phyloP scores from a whole-genome alignment of 2,329 filamentous ascomycete genomes.

The Herpomyces periplanetae region DNA sequence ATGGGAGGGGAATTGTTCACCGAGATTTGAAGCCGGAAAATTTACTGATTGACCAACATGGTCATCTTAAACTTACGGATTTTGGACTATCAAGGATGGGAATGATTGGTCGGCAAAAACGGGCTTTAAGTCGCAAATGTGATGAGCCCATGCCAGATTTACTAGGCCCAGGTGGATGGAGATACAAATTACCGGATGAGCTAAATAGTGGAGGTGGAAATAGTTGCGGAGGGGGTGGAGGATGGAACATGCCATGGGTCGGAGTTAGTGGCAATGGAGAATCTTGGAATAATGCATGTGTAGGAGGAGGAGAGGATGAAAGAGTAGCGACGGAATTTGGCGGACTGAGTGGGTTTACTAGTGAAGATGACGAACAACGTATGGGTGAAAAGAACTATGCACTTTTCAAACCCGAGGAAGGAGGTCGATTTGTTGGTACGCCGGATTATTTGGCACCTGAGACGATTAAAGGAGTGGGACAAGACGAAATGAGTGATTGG shows the following conservation, averaged over 20 bases:
- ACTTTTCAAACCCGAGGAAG: conserved; percentile 77
- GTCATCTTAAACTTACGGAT: conserved; percentile 81
- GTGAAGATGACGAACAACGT: no score
- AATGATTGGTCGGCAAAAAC: conserved; percentile 73
- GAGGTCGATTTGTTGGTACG: conserved; percentile 71
- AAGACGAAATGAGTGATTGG: conserved; percentile 97
- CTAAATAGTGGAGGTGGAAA: no score
- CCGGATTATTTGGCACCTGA: conserved; percentile 89
- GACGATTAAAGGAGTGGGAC: conserved; percentile 70
- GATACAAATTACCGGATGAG: no score
- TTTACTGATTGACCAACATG: conserved; percentile 75
- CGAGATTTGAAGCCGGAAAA: conserved; percentile 92
- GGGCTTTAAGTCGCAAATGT: conserved; percentile 35
- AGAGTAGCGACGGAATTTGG: no score
- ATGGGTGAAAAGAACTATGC: no score
- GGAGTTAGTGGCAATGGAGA: no score
- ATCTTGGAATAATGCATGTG: no score
- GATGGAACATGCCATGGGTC: no score
- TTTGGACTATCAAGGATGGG: conserved; percentile 94
- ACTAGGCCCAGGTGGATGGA: conserved; percentile 62
- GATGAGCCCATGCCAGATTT: conserved; percentile 66
- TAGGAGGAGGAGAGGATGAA: no score
- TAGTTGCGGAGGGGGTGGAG: no score
- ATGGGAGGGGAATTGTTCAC: conserved; percentile 76
- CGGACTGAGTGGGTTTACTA: no score